These are phyloP conservation scores for Scortechinia acanthostroma DNA, from an alignment of 2,329 filamentous ascomycete genomes.

Conservation along the genomic window DNA sequence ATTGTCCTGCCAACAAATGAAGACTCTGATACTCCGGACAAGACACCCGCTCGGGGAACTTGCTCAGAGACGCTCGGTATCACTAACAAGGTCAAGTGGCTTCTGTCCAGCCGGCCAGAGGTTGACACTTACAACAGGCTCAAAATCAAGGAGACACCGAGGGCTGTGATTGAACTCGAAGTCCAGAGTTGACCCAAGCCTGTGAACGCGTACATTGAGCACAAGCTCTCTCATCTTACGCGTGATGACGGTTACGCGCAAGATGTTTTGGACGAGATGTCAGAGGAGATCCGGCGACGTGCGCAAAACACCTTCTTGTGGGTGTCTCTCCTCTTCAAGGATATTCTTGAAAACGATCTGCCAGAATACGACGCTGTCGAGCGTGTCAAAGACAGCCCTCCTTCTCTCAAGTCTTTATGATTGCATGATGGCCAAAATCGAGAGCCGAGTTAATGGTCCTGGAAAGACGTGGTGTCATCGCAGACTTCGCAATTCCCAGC, in stretches of 20 bases:
- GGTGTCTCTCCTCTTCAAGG: neutral
- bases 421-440: constrained; percentile 11
- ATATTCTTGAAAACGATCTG: no score
- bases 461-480: no score
- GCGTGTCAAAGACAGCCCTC: constrained; percentile 5
- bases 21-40: no score
- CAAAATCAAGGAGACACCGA: constrained; percentile 3
- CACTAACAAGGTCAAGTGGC: no score
- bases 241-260: constrained; percentile 10
- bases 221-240: constrained; percentile 10
- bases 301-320: neutral
- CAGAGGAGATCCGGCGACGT: no score
- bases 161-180: neutral
- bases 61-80: neutral
- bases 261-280: constrained; percentile 8
- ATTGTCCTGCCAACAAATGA: no score
- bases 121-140: no score
- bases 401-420: constrained; percentile 10
- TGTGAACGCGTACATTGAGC: constrained; percentile 10
- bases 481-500: no score
- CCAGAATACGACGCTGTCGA: no score
- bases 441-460: no score
- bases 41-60: no score
- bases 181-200: constrained; percentile 11
- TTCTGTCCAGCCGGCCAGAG: constrained; percentile 10